Percentiles rank a stretch among this genome's conserved stretches.
phyloP scores from a whole-genome alignment of 1,284 basidiomycete species.

The Microbotryum silenes-acaulis region DNA sequence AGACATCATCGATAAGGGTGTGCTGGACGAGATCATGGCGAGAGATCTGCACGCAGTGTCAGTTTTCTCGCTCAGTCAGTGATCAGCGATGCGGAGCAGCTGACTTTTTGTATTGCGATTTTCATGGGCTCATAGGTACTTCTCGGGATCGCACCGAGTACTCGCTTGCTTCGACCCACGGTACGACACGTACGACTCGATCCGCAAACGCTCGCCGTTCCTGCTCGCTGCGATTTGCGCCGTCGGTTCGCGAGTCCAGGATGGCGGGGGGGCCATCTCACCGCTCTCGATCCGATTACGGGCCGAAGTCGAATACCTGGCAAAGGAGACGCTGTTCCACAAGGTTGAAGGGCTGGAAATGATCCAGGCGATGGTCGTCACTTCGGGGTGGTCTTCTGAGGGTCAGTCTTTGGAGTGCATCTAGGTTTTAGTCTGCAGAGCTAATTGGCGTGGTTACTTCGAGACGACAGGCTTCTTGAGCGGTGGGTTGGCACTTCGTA shows the following conservation, averaged over 20 bases:
- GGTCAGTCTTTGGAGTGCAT: no score
- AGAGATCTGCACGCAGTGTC: no score
- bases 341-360: slow-evolving; percentile 73
- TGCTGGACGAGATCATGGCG: no score
- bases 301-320: slow-evolving; percentile 74
- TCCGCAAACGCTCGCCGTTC: slow-evolving; percentile 73
- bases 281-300: not conserved
- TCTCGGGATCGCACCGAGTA: no score
- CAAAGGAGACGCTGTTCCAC: slow-evolving; percentile 73
- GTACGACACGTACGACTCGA: slow-evolving; percentile 67
- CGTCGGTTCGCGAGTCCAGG: slow-evolving; percentile 76
- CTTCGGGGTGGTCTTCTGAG: no score
- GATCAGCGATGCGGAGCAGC: no score
- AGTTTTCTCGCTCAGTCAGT: no score
- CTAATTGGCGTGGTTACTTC: no score
- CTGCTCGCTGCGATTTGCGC: slow-evolving; percentile 79
- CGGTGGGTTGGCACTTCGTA: slow-evolving; percentile 81
- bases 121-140: no score
- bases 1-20: no score
- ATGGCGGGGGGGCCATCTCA: slow-evolving; percentile 63
- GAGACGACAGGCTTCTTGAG: slow-evolving; percentile 73
- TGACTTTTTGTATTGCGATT: no score
- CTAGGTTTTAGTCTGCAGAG: no score
- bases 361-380: slow-evolving; percentile 78
- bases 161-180: slow-evolving; percentile 54